Evolutionary conservation across 352 stramenopile species (phyloP).

Genomic region (Phytophthora podocarpi): DNA sequence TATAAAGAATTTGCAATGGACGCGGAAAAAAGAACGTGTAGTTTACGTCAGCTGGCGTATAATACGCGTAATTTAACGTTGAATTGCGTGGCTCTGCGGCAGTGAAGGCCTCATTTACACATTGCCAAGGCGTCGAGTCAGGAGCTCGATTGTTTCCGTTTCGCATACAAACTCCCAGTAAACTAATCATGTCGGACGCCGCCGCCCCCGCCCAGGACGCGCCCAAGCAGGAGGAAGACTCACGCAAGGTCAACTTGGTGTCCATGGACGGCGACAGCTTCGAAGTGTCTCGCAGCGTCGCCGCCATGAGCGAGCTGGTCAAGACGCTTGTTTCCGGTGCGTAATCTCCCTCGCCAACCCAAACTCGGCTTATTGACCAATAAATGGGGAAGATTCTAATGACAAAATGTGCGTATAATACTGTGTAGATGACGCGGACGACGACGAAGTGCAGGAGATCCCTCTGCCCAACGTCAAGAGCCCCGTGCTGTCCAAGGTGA

Average conservation of each 20-base stretch:
- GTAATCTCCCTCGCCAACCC: constrained; percentile 20
- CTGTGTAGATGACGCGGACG: constrained; percentile 91
- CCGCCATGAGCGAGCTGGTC: constrained; percentile 97
- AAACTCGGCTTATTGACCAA: neutral
- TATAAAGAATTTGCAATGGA: too few species aligned
- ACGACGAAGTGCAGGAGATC: constrained; percentile 96
- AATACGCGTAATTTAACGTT: neutral
- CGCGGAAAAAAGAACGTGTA: too few species aligned
- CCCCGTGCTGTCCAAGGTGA: constrained; percentile 96
- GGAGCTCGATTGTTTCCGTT: constrained; percentile 6
- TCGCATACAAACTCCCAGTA: constrained; percentile 24
- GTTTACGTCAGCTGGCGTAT: too few species aligned
- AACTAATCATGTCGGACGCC: constrained; percentile 60
- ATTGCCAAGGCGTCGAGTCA: constrained; percentile 19
- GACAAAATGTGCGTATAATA: neutral
- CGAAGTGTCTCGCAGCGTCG: constrained; percentile 93
- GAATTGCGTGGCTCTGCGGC: neutral
- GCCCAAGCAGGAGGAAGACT: constrained; percentile 71
- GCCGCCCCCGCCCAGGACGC: constrained; percentile 45
- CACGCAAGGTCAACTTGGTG: constrained; percentile 85
- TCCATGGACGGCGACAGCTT: constrained; percentile 98
- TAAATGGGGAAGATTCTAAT: neutral
- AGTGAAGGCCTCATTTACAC: constrained; percentile 1
- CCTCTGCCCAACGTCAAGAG: constrained; percentile 98
- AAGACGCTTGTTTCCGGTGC: constrained; percentile 97